Conservation (phyloP, 1,139 yeast genomes). For the Pichia sp. region DNA sequence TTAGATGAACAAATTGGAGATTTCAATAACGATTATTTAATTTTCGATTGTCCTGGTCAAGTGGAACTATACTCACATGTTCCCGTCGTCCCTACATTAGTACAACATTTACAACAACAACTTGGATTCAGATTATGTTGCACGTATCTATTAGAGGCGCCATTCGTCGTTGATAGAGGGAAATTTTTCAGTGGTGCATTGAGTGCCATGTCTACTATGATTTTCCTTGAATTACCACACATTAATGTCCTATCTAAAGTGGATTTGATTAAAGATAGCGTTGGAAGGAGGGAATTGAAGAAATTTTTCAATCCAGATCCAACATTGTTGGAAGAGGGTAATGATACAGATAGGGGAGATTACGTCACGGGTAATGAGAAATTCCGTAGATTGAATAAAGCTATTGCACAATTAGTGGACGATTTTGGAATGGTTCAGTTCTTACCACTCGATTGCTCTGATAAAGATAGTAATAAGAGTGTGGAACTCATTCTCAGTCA, state of each 20-base stretch:
- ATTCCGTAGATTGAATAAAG: slow-evolving; percentile 63
- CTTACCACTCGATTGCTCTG: slow-evolving; percentile 78
- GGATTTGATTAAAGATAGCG: slow-evolving; percentile 75
- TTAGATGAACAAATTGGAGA: slow-evolving; percentile 93
- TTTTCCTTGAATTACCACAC: slow-evolving; percentile 88
- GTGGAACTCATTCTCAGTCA: slow-evolving; percentile 81
- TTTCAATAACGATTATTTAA: slow-evolving; percentile 84
- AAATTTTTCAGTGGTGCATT: slow-evolving; percentile 94
- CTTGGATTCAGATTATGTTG: slow-evolving; percentile 88
- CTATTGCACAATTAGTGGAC: slow-evolving; percentile 85
- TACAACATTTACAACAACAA: slow-evolving; percentile 70
- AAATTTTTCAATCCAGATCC: slow-evolving; percentile 92
- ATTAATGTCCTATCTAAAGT: slow-evolving; percentile 80
- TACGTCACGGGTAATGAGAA: slow-evolving; percentile 50
- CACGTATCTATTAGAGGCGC: slow-evolving; percentile 85
- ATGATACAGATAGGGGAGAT: slow-evolving; percentile 34
- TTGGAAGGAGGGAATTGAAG: slow-evolving; percentile 67
- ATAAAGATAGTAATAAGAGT: slow-evolving; percentile 54
- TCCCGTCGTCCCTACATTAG: slow-evolving; percentile 85
- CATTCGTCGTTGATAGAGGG: slow-evolving; percentile 82
- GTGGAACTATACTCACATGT: slow-evolving; percentile 93
- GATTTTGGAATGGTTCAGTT: slow-evolving; percentile 99
- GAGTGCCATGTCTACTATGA: slow-evolving; percentile 98
- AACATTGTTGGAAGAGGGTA: slow-evolving; percentile 42
- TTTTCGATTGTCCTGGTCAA: slow-evolving; percentile 98